Conservation (phyloP, 2,329 filamentous ascomycete genomes). For the Stenocarpella maydis region DNA sequence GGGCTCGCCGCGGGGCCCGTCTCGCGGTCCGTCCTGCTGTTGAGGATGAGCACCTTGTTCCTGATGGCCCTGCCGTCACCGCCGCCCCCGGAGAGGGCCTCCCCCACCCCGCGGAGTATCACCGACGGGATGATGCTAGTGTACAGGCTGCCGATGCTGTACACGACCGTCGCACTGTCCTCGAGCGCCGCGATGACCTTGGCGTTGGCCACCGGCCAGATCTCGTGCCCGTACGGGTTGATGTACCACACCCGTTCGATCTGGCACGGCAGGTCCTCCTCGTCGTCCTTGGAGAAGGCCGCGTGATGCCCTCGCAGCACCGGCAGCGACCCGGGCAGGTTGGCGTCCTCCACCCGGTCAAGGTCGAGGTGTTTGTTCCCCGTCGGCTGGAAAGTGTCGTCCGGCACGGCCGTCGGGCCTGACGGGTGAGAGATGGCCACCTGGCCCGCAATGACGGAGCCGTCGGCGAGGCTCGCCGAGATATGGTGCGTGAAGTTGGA, state of each 20-base stretch:
- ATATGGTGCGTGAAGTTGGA: slow-evolving; percentile 97
- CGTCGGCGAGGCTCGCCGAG: slow-evolving; percentile 80
- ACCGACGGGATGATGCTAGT: slow-evolving; percentile 88
- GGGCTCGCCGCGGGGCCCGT: slow-evolving; percentile 74
- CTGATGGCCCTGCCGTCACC: slow-evolving; percentile 47
- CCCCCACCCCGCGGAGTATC: slow-evolving; percentile 78
- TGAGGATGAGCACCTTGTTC: slow-evolving; percentile 84
- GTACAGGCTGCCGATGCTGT: slow-evolving; percentile 93
- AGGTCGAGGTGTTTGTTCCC: slow-evolving; percentile 58
- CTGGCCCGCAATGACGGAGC: slow-evolving; percentile 84
- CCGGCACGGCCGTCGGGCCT: slow-evolving; percentile 64
- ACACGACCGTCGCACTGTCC: slow-evolving; percentile 75
- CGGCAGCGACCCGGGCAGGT: slow-evolving; percentile 81
- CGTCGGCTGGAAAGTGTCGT: slow-evolving; percentile 40
- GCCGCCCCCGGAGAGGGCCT: slow-evolving; percentile 62
- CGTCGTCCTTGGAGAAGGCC: slow-evolving; percentile 79
- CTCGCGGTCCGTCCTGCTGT: slow-evolving; percentile 85
- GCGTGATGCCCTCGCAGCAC: slow-evolving; percentile 80
- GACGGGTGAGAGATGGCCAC: slow-evolving; percentile 91
- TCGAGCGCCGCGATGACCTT: slow-evolving; percentile 76
- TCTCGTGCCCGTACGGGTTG: slow-evolving; percentile 98
- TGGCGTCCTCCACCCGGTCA: slow-evolving; percentile 79
- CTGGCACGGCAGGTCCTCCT: slow-evolving; percentile 78
- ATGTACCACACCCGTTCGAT: slow-evolving; percentile 95
- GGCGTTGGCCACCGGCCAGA: slow-evolving; percentile 83